Base-by-base conservation (phyloP, 495 filamentous ascomycete species). In the Elaphomyces granulatus region DNA sequence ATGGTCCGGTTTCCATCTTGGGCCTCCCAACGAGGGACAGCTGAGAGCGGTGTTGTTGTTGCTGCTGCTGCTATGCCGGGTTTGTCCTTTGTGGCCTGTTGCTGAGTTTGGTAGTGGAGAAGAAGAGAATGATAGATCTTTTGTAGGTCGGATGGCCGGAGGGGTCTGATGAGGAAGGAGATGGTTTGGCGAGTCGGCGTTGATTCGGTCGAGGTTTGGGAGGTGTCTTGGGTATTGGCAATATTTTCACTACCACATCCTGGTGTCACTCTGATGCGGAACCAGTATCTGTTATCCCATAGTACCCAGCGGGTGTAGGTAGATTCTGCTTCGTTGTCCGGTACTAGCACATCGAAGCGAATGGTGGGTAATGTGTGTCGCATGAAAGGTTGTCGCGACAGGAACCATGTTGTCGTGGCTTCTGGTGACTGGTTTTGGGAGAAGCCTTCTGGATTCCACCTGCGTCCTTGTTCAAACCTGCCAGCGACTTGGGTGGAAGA, bases 281-380 rank as follows among this genome's bases (percentile, higher is more conserved):
- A 59, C 88, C 88, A 96, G 61, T 71, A 94, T 7, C 88, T 72
- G 8, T 79, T 72, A 53, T 96, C 88, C 72, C 76, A 94, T 1
- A 90, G 61, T 2, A 43, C 28, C 20, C 21, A 9, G 38, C 7
- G 15, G 1, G 38, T n/a, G n/a, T 28, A 28, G 23, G 23, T 28
- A 28, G 23, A 6, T 6, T 28, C 23, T 6, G 23, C 12, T 28
- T 38, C 9, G 7, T 0, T 2, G 8, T 33, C 14, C 19, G 33
- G 20, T 31, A 37, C 12, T 20, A 46, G 36, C 20, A 52, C 17
- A 0, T 45, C 34, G 2, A 55, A 3, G 9, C 44, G 44, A 16
- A 41, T 23, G 3, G 40, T 39, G 15, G 53, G 54, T 2, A 41
- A 28, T 12, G 52, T 51, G 16, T 47, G 46, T 15, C 48, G 54